A percentile compares a stretch with the other conserved stretches of the same genome.
phyloP scores from a whole-genome alignment of 75 land plant species.

The Cryptomeria japonica region DNA sequence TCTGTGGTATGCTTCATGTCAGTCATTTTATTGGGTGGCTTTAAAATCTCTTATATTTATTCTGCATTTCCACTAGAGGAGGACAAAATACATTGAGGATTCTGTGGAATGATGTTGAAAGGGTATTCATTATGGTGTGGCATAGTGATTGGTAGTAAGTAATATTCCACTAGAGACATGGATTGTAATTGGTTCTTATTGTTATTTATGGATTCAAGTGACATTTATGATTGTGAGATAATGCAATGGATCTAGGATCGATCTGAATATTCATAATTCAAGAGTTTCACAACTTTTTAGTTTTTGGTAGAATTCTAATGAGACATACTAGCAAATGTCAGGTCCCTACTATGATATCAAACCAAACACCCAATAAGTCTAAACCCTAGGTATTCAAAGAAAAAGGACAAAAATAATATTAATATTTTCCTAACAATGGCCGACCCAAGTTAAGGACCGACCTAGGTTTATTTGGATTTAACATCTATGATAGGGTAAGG shows the following conservation, averaged over 20 bases:
- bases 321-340: background rate
- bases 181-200: background rate
- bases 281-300: background rate
- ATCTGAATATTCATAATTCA: background rate
- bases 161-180: background rate
- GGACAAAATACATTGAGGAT: background rate
- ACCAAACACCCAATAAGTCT: too few relatives aligned
- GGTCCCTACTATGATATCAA: too few relatives aligned
- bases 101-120: background rate
- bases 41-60: background rate
- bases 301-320: background rate
- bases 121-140: too few relatives aligned
- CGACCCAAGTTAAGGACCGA: too few relatives aligned
- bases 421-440: too few relatives aligned
- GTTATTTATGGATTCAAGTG: background rate
- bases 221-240: background rate
- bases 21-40: background rate
- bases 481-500: too few relatives aligned
- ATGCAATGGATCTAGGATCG: background rate
- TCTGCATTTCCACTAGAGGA: background rate
- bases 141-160: too few relatives aligned
- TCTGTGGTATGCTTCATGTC: slow-evolving; percentile 58
- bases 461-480: too few relatives aligned
- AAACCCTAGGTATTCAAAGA: too few relatives aligned
- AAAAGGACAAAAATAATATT: too few relatives aligned